phyloP scores from a whole-genome alignment of 2,329 filamentous ascomycete genomes.

The Capronia americana region DNA sequence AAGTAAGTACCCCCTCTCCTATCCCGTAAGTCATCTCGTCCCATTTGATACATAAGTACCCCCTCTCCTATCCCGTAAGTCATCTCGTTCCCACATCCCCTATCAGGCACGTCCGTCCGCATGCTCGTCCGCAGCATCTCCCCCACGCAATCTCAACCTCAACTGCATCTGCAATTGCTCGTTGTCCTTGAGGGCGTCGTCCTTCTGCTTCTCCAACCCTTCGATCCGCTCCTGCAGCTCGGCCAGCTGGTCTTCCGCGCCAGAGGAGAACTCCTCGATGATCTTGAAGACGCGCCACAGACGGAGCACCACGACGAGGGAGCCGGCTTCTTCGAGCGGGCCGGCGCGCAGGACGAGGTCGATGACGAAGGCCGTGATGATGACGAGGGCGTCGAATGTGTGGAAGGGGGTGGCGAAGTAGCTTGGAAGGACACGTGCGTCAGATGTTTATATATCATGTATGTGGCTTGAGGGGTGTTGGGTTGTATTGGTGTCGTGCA shows the following conservation, averaged over 20 bases:
- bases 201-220: slow-evolving; percentile 42
- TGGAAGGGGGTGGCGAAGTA: slow-evolving; percentile 68
- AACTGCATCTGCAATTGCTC: slow-evolving; percentile 27
- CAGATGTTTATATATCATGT: neutral
- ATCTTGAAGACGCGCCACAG: slow-evolving; percentile 75
- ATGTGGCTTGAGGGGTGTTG: neutral
- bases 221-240: slow-evolving; percentile 61
- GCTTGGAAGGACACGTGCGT: slow-evolving; percentile 44
- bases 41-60: too few relatives aligned
- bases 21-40: too few relatives aligned
- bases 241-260: slow-evolving; percentile 68
- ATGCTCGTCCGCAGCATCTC: neutral
- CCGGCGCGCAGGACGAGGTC: slow-evolving; percentile 68
- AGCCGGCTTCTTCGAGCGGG: slow-evolving; percentile 65
- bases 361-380: slow-evolving; percentile 66
- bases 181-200: slow-evolving; percentile 38
- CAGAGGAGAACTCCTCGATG: slow-evolving; percentile 70
- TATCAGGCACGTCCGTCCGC: slow-evolving; percentile 8
- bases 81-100: neutral
- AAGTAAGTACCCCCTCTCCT: too few relatives aligned
- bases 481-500: neutral
- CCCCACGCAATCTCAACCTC: neutral
- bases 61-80: too few relatives aligned
- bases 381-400: slow-evolving; percentile 68
- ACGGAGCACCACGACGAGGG: slow-evolving; percentile 69